Evolutionary conservation across 768 basidiomycete genomes (phyloP).

Genomic region (Sistotremastrum niveocremeum): DNA sequence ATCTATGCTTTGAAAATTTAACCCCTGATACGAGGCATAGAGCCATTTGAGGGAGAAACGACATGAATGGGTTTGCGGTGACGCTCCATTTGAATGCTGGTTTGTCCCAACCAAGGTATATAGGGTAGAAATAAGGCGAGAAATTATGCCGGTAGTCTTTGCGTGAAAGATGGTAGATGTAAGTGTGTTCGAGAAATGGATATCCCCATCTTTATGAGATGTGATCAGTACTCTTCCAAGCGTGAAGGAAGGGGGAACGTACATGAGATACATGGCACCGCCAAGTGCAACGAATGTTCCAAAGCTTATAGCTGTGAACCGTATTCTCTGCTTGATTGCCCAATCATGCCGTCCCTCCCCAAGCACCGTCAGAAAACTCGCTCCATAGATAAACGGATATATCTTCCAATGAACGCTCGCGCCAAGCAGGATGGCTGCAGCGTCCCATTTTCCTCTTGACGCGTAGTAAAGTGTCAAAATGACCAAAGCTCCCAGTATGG

Average conservation of each 20-base stretch:
- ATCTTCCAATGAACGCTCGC: slow-evolving; percentile 93
- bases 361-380: slow-evolving; percentile 55
- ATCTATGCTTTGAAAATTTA: slow-evolving; percentile 42
- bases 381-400: slow-evolving; percentile 85
- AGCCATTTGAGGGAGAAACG: slow-evolving; percentile 73
- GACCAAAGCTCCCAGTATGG: slow-evolving; percentile 69
- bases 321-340: slow-evolving; percentile 19
- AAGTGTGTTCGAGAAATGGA: slow-evolving; percentile 84
- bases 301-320: slow-evolving; percentile 59
- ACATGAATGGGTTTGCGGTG: slow-evolving; percentile 38
- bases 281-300: slow-evolving; percentile 54
- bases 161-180: slow-evolving; percentile 82
- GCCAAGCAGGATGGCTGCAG: slow-evolving; percentile 63
- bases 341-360: slow-evolving; percentile 10
- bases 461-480: slow-evolving; percentile 53
- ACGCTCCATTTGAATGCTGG: slow-evolving; percentile 1
- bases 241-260: slow-evolving; percentile 19
- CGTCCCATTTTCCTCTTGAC: slow-evolving; percentile 42
- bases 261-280: slow-evolving; percentile 61
- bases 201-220: slow-evolving; percentile 70
- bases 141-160: slow-evolving; percentile 98
- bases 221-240: neutral
- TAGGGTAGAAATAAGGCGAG: slow-evolving; percentile 92
- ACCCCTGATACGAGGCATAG: slow-evolving; percentile 63
- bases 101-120: slow-evolving; percentile 61